phyloP scores from a whole-genome alignment of 345 rosid genomes.

The Acer negundo region DNA sequence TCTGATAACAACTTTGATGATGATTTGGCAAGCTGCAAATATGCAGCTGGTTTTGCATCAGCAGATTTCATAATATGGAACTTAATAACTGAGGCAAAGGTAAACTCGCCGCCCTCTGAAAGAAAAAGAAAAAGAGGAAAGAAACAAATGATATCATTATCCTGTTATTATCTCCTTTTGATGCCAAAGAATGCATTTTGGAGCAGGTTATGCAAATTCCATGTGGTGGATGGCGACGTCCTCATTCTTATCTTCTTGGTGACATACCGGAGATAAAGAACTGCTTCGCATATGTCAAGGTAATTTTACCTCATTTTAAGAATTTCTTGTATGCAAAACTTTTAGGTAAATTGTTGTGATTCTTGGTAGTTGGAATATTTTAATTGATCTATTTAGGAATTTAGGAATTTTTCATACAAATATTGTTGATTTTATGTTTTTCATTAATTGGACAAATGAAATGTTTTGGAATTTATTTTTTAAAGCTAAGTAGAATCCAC shows the following conservation, averaged over 20 bases:
- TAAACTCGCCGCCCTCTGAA: constrained; percentile 20
- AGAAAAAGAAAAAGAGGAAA: background rate
- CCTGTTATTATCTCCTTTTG: constrained; percentile 6
- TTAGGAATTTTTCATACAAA: background rate
- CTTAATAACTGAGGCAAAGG: constrained; percentile 76
- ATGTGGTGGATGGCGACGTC: constrained; percentile 99
- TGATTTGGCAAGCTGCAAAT: constrained; percentile 49
- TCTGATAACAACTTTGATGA: constrained; percentile 31
- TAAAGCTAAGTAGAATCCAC: background rate
- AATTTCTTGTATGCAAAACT: background rate
- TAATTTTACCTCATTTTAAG: constrained; percentile 28
- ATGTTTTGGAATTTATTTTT: background rate
- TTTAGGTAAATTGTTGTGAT: background rate
- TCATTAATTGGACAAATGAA: background rate
- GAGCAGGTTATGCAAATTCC: constrained; percentile 84
- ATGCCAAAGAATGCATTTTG: constrained; percentile 33
- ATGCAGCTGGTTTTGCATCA: constrained; percentile 92
- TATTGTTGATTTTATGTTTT: background rate
- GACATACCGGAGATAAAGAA: constrained; percentile 66
- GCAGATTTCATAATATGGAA: constrained; percentile 88
- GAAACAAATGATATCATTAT: background rate
- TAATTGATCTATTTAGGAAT: background rate
- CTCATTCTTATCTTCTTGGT: constrained; percentile 83
- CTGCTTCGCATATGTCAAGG: constrained; percentile 96
- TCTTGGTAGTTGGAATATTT: background rate